Conservation (phyloP, 768 basidiomycete species). For the Phanerodontia chrysosporium region DNA sequence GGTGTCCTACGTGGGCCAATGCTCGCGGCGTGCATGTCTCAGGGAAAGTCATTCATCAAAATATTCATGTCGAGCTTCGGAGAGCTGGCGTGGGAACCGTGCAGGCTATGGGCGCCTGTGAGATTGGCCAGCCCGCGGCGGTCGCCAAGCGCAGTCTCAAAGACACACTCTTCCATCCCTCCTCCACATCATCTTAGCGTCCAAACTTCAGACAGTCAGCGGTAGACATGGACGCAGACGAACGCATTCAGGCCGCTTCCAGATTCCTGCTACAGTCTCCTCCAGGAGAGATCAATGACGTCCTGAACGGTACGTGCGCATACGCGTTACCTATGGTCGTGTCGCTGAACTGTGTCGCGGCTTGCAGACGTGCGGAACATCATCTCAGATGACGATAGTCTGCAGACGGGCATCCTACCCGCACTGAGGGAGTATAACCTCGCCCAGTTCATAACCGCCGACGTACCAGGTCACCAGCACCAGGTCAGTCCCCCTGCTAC, state of each 20-base stretch:
- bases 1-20: too few species aligned
- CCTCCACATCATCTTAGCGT: neutral
- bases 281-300: conserved; percentile 96
- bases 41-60: too few species aligned
- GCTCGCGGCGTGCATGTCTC: too few species aligned
- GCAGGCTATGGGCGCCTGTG: neutral
- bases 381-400: conserved; percentile 79
- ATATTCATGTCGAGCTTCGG: too few species aligned
- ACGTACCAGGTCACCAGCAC: conserved; percentile 73
- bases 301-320: conserved; percentile 66
- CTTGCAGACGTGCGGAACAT: conserved; percentile 82
- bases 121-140: neutral
- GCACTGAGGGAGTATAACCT: conserved; percentile 83
- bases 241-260: conserved; percentile 69
- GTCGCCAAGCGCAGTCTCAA: neutral
- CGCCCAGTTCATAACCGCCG: conserved; percentile 81
- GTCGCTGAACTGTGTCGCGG: conserved; percentile 11
- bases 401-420: conserved; percentile 74
- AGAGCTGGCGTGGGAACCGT: neutral
- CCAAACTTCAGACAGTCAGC: neutral
- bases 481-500: conserved; percentile 48
- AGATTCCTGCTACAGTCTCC: conserved; percentile 85
- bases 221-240: conserved; percentile 50
- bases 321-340: neutral
- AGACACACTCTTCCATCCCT: neutral